Evolutionary conservation across 805 yeast species (phyloP), one percentile per base, ranked within the genome.

Genomic region (Candida maesae): DNA sequence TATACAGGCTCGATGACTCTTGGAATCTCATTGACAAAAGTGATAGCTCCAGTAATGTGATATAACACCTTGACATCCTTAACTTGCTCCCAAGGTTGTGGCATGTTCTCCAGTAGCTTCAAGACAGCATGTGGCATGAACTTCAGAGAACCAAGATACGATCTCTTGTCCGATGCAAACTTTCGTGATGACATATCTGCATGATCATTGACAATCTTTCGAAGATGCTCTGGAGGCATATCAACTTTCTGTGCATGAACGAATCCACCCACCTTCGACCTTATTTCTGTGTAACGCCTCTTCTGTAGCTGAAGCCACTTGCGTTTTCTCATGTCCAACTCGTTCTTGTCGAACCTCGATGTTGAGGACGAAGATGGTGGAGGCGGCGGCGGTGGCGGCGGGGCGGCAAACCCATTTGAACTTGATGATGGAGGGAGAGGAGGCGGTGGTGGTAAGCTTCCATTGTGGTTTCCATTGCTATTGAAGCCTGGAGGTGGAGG

Each of bases 21-120:
- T 0, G 98, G 97, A 4, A 76, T 72, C 58, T 93, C 98, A 59
- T 91, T 83, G 16, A 93, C 96, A 69, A 93, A 89, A 0, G 99
- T 88, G 15, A 93, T 83, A 12, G 99, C 97, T 19, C 99, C 99
- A 0, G 93, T 79, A 16, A 75, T 74, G 56, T 93, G 99, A 59
- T 93, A 93, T 31, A 91, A 63, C 6, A 91, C 98, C 43, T 76
- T 79, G 17, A 93, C 98, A 33, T 85, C 95, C 46, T 85, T 85
- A 2, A 74, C 67, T 38, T 78, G 76, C 60, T 93, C 98, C 99
- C 99, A 93, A 1, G 99, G 99, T 59, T 89, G 95, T 0, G 99
- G 99, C 91, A 93, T 91, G 56, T 88, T 89, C 55, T 93, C 99
- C 29, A 93, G 58, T 29, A 93, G 71, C 61, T 93, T 93, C 50